Base-by-base conservation (phyloP, 2,329 filamentous ascomycete species). In the Podosphaera xanthii region DNA sequence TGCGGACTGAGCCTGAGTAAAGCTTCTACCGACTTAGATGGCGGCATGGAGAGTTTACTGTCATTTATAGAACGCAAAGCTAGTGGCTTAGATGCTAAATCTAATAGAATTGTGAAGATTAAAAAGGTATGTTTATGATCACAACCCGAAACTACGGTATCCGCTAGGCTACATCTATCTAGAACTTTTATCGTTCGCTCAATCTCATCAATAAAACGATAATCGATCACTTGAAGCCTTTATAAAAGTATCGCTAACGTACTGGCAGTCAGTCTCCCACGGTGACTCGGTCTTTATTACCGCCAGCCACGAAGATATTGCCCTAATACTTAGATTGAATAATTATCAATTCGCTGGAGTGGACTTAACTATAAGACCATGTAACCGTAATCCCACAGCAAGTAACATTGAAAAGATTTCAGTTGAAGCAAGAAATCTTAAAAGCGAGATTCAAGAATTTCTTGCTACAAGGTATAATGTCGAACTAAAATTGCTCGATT, bases 391-490 rank as follows among this genome's bases (percentile, higher is more conserved):
- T 7, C 34, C 54, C 36, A 40, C 53, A 38, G 44, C 61, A 12
- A 59, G 59, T 10, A 60, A 62, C 53, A 70, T 54, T 70, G 71
- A 46, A 69, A 70, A 56, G 22, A 57, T 77, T 46, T 80, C 77
- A 22, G 71, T 73, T 44, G 72, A 73, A 52, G 75, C 80, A 2
- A 72, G 78, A 57, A 79, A 84, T 63, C 77, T 81, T n/a, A 83
- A 83, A 69, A 74, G 78, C 33, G 81, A 83, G 64, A 77, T 96
- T 60, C 80, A 81, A 63, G 72, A 73, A 14, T 83, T 96, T 62
- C 76, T 98, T 12, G 77, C 77, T 59, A 77, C 79, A 59, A 83
- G 92, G 56, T 97, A 95, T 71, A 75, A 86, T 61, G 71, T 77
- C 14, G 75, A 76, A 5, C 74, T 75, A 58, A 95, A 94, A 71